These are phyloP conservation scores for Acidomyces sp. DNA, from an alignment of 495 filamentous ascomycete species.

Conservation along the genomic window DNA sequence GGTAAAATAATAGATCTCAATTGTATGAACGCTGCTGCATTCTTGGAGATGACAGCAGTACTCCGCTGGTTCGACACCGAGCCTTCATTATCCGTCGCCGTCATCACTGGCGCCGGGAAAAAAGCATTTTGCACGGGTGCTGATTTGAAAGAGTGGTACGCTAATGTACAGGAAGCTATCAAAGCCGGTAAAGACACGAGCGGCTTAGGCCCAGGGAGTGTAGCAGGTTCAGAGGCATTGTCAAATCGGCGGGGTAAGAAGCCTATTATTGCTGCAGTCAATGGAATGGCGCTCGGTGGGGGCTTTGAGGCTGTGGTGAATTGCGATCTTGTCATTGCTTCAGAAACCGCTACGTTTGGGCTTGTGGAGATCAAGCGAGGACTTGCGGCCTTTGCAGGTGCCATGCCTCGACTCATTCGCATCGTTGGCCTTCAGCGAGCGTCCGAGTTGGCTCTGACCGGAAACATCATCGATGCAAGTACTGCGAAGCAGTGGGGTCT, in stretches of 20 bases:
- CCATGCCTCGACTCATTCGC: constrained; percentile 57
- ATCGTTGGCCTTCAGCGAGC: constrained; percentile 55
- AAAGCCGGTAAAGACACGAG: neutral
- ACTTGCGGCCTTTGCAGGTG: constrained; percentile 57
- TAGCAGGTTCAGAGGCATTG: constrained; percentile 26
- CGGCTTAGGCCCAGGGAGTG: constrained; percentile 24
- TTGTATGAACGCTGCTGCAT: constrained; percentile 37
- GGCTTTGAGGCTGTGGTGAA: constrained; percentile 63
- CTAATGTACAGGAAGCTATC: neutral
- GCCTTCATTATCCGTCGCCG: constrained; percentile 40
- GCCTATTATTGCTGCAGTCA: constrained; percentile 62
- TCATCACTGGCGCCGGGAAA: constrained; percentile 41
- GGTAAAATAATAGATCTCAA: too few species aligned
- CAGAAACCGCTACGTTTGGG: constrained; percentile 40
- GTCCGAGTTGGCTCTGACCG: constrained; percentile 56
- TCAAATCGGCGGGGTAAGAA: constrained; percentile 36
- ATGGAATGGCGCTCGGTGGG: constrained; percentile 63
- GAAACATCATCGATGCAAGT: constrained; percentile 40
- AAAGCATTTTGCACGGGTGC: constrained; percentile 46
- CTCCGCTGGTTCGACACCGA: constrained; percentile 48
- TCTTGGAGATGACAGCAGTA: constrained; percentile 37
- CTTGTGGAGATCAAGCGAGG: constrained; percentile 60
- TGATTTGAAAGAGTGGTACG: constrained; percentile 32
- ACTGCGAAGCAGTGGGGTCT: constrained; percentile 59
- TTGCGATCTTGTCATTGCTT: constrained; percentile 54